Evolutionary conservation across 768 basidiomycete species (phyloP).

Genomic region (Lactifluus echinatus): DNA sequence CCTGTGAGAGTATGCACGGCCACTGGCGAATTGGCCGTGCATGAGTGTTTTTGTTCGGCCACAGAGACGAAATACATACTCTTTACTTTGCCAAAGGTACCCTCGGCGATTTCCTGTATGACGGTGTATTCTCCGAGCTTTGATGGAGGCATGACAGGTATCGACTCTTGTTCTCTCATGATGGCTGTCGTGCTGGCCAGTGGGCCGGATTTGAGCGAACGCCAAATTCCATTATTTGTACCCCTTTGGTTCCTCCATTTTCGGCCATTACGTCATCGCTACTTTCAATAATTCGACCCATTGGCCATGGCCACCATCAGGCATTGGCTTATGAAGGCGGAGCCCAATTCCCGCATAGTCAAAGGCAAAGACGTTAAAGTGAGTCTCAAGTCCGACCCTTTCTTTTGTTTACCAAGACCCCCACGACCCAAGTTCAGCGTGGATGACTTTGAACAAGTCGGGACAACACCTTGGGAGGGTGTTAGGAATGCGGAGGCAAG

Average conservation of each 20-base stretch:
- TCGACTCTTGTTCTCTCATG: conserved; percentile 25
- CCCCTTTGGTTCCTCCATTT: neutral
- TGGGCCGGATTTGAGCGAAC: neutral
- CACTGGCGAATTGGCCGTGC: conserved; percentile 42
- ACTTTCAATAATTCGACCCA: too few relatives aligned
- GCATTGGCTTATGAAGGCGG: conserved; percentile 77
- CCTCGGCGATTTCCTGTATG: conserved; percentile 83
- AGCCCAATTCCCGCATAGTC: conserved; percentile 74
- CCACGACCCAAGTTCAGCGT: conserved; percentile 53
- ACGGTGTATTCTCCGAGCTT: conserved; percentile 91
- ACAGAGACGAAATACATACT: conserved; percentile 46
- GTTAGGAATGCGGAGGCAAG: conserved; percentile 77
- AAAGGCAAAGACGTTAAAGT: conserved; percentile 86
- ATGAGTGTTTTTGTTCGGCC: too few relatives aligned
- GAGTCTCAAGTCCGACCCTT: conserved; percentile 22
- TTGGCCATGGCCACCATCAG: conserved; percentile 13
- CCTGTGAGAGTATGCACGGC: conserved; percentile 91
- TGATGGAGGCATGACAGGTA: conserved; percentile 41
- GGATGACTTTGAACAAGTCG: conserved; percentile 69
- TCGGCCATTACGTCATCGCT: conserved; percentile 6
- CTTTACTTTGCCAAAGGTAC: conserved; percentile 98
- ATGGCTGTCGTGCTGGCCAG: neutral
- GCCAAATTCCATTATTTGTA: conserved; percentile 10
- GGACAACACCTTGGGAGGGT: conserved; percentile 79
- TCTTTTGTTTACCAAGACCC: neutral